These are phyloP conservation scores for Blastocladiella emersonii DNA, from an alignment of 371 early-diverging fungal genomes.

Conservation along the genomic window DNA sequence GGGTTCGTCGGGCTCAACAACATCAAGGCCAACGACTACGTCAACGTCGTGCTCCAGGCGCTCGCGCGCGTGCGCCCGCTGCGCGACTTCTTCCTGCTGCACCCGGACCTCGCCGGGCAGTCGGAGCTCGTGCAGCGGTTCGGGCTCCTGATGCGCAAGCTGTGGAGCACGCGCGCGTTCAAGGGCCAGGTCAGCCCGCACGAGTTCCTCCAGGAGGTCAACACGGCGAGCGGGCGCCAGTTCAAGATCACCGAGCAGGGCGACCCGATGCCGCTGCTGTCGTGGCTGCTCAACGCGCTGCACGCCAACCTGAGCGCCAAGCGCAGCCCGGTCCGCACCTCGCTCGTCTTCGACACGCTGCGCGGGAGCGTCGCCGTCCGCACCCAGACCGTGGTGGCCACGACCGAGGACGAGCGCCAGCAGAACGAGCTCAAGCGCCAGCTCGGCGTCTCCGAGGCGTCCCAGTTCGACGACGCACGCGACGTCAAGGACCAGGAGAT, in stretches of 20 bases:
- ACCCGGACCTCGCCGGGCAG: not conserved
- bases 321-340: slow-evolving; percentile 50
- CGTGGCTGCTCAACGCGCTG: slow-evolving; percentile 86
- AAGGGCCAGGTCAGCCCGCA: slow-evolving; percentile 95
- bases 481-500: slow-evolving; percentile 14
- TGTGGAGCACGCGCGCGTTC: slow-evolving; percentile 89
- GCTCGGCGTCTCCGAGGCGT: slow-evolving; percentile 8
- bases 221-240: slow-evolving; percentile 61
- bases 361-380: slow-evolving; percentile 70
- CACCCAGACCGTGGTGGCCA: slow-evolving; percentile 36
- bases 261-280: slow-evolving; percentile 79
- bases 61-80: slow-evolving; percentile 77
- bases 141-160: slow-evolving; percentile 66
- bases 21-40: slow-evolving; percentile 90
- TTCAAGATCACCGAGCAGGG: slow-evolving; percentile 69
- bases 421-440: slow-evolving; percentile 10
- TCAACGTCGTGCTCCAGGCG: slow-evolving; percentile 85
- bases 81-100: slow-evolving; percentile 65
- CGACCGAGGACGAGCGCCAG: slow-evolving; percentile 13
- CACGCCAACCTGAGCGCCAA: slow-evolving; percentile 80
- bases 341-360: slow-evolving; percentile 49
- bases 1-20: slow-evolving; percentile 90
- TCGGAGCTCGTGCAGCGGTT: slow-evolving; percentile 50
- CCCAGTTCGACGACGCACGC: slow-evolving; percentile 27
- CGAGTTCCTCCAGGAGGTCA: slow-evolving; percentile 86